Percentiles rank a stretch among this genome's conserved stretches.
phyloP scores from a whole-genome alignment of 768 basidiomycete genomes.

The Arthromyces matolae region DNA sequence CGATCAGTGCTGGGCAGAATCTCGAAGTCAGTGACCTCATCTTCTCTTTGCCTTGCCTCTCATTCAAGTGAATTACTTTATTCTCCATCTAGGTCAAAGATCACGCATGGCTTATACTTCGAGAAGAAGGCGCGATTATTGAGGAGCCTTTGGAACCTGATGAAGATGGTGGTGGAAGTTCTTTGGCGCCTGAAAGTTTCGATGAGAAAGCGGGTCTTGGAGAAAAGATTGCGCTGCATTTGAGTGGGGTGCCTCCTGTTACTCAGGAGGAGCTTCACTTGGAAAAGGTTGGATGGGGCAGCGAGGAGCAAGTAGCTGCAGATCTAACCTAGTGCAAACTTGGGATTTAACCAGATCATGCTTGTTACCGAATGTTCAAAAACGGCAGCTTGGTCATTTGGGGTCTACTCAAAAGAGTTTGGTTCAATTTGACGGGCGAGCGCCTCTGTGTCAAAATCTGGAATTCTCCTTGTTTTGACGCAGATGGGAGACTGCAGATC shows the following conservation, averaged over 20 bases:
- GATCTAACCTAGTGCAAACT: too few relatives aligned
- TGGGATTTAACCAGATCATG: too few relatives aligned
- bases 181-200: slow-evolving; percentile 27
- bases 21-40: slow-evolving; percentile 55
- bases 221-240: slow-evolving; percentile 35
- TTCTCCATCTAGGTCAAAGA: slow-evolving; percentile 53
- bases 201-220: slow-evolving; percentile 43
- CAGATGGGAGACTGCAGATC: too few relatives aligned
- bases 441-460: too few relatives aligned
- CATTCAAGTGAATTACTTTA: neutral
- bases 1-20: slow-evolving; percentile 76
- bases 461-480: too few relatives aligned
- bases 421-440: too few relatives aligned
- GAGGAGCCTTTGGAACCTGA: slow-evolving; percentile 55
- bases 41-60: neutral
- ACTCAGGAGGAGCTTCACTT: slow-evolving; percentile 2
- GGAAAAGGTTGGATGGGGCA: slow-evolving; percentile 1
- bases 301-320: too few relatives aligned
- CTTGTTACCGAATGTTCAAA: too few relatives aligned
- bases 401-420: too few relatives aligned
- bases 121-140: slow-evolving; percentile 62
- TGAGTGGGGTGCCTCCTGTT: slow-evolving; percentile 12
- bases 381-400: too few relatives aligned
- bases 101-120: slow-evolving; percentile 49
- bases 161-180: slow-evolving; percentile 21